Evolutionary conservation across 169 alveolate genomes (phyloP).

Genomic region (Neospora caninum): DNA sequence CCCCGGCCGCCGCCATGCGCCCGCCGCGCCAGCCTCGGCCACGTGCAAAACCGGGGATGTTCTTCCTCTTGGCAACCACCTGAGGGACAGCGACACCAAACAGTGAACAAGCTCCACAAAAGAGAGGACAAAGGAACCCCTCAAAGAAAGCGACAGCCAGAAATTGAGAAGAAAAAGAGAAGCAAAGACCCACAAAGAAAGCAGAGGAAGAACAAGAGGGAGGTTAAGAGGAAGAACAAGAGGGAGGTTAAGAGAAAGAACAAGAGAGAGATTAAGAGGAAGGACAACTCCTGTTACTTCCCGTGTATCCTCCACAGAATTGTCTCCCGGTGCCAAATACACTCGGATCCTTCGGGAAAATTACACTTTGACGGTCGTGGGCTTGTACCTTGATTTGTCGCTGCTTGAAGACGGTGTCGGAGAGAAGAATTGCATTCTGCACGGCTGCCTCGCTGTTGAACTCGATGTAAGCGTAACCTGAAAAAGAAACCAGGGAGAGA

Average conservation of each 20-base stretch:
- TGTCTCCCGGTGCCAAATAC: too few relatives aligned
- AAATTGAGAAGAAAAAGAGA: not conserved
- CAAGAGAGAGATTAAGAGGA: not conserved
- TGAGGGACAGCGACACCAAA: not conserved
- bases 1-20: slow-evolving; percentile 10
- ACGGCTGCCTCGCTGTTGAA: slow-evolving; percentile 87
- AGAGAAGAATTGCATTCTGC: slow-evolving; percentile 85
- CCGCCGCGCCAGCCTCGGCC: slow-evolving; percentile 61
- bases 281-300: too few relatives aligned
- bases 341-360: too few relatives aligned
- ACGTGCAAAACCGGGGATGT: slow-evolving; percentile 67
- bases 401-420: slow-evolving; percentile 90
- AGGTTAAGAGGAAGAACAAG: not conserved
- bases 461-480: slow-evolving; percentile 92
- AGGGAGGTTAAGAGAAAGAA: not conserved
- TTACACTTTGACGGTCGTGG: too few relatives aligned
- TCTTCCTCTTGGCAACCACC: slow-evolving; percentile 70
- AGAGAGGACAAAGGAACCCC: not conserved
- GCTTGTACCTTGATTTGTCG: slow-evolving; percentile 85
- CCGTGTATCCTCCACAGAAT: too few relatives aligned
- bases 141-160: not conserved
- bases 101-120: not conserved
- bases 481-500: not conserved
- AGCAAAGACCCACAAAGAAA: not conserved
- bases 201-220: not conserved